Base-by-base conservation (phyloP, 2,329 filamentous ascomycete genomes). In the Apiospora arundinis region DNA sequence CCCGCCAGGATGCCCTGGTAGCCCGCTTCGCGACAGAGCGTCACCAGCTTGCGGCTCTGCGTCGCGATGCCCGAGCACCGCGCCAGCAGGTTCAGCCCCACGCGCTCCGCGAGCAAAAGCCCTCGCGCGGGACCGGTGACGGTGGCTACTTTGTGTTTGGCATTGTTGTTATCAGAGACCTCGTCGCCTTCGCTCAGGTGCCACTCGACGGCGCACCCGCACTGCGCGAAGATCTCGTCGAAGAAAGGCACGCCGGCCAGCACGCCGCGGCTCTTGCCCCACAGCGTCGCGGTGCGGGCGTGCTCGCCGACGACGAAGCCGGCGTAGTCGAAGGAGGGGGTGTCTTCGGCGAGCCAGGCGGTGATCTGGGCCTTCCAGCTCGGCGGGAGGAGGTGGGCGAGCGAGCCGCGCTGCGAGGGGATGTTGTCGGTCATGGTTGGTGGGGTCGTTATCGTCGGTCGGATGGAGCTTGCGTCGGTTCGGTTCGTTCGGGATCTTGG, bases 181-280 rank as follows among this genome's bases (percentile, higher is more conserved):
- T 85, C 81, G 4, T 88, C 83, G 69, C 95, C 95, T 85, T 99
- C 96, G 73, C 86, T 83, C 71, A 92, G 85, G 80, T 95, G 91
- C 96, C 96, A 99, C 82, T 94, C 89, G 23, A 98, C 94, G n/a
- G 89, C 90, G 89, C 96, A 99, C 73, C 93, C 95, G 76, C 95
- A 90, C 82, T 98, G 95, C 49, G 85, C 81, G 82, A 99, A 98
- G 72, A 98, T 93, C 82, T 98, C 95, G 80, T 97, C 89, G 85
- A 98, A 95, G 85, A 99, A 99, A 2, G 96, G 96, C 4, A 96
- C 90, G 70, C 96, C 96, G 52, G 96, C 96, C 66, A 99, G 86
- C 67, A 98, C 88, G 73, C 96, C 96, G 3, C 85, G 80, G n/a
- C 89, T 91, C 81, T 93, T 93, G 73, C 87, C 90, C 83, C 89